These are phyloP conservation scores for Piper betle DNA, from an alignment of 164 flowering plant genomes.

Conservation along the genomic window DNA sequence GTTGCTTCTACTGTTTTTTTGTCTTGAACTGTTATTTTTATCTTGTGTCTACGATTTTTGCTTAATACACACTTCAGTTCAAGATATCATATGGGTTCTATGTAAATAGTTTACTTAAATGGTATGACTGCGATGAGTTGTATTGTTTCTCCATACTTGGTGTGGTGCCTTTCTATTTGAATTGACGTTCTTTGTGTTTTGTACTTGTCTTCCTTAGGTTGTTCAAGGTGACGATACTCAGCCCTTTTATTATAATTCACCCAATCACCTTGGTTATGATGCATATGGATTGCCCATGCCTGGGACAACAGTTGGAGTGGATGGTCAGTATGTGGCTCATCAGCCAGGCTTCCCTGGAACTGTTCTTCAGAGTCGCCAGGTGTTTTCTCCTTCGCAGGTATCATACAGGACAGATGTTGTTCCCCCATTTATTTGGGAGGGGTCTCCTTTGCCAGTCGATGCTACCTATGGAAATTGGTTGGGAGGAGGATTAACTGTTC, in stretches of 20 bases:
- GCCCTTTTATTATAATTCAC: conserved; percentile 29
- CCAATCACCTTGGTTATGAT: conserved; percentile 28
- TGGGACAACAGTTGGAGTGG: conserved; percentile 25
- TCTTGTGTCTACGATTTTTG: too few species aligned
- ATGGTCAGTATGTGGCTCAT: conserved; percentile 34
- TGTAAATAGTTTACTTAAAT: too few species aligned
- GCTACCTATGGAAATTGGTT: conserved; percentile 19
- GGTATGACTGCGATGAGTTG: too few species aligned
- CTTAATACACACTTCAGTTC: too few species aligned
- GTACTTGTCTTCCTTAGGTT: conserved; percentile 17
- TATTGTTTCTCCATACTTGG: too few species aligned
- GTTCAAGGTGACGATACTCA: conserved; percentile 44
- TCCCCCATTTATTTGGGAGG: conserved; percentile 27
- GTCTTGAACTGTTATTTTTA: too few species aligned
- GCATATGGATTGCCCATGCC: conserved; percentile 26
- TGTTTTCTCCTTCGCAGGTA: conserved; percentile 18
- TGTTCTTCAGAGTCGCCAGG: conserved; percentile 21
- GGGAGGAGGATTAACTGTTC: conserved; percentile 16
- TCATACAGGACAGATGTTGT: conserved; percentile 32
- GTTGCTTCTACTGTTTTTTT: too few species aligned
- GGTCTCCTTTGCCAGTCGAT: conserved; percentile 27
- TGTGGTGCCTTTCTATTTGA: too few species aligned
- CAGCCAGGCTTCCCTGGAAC: conserved; percentile 23
- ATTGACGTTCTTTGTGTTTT: background rate
- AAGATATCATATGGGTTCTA: too few species aligned